Evolutionary conservation across 2,329 filamentous ascomycete genomes (phyloP).

Genomic region (Colletotrichum navitas): DNA sequence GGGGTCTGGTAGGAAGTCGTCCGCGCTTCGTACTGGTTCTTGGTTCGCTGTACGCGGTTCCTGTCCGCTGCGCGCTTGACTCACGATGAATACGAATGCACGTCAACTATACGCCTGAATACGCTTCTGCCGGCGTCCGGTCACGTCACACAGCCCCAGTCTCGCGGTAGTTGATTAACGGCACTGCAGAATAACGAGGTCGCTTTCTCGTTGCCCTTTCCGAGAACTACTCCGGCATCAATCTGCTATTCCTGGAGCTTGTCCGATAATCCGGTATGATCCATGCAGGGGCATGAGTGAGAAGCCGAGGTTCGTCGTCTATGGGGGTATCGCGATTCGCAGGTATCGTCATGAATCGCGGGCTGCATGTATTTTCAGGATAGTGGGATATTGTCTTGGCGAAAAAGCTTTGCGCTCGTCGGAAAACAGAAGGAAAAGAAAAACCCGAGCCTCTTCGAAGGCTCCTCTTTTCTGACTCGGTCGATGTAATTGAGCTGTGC

Average conservation of each 20-base stretch:
- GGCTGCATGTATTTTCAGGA: slow-evolving; percentile 8
- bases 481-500: background rate
- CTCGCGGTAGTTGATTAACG: slow-evolving; percentile 28
- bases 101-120: slow-evolving; percentile 12
- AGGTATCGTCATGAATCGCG: slow-evolving; percentile 36
- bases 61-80: slow-evolving; percentile 9
- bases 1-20: background rate
- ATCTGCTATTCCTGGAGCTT: slow-evolving; percentile 20
- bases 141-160: slow-evolving; percentile 13
- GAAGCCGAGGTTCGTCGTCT: slow-evolving; percentile 17
- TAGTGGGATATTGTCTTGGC: slow-evolving; percentile 3
- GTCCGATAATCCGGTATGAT: slow-evolving; percentile 7
- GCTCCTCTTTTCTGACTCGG: slow-evolving; percentile 11
- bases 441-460: background rate
- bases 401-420: background rate
- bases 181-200: slow-evolving; percentile 10
- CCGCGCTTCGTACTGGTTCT: background rate
- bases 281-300: background rate
- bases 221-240: background rate
- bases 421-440: background rate
- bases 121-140: slow-evolving; percentile 20
- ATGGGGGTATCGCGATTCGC: background rate
- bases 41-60: background rate
- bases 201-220: background rate
- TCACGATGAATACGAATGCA: slow-evolving; percentile 7